Base-by-base conservation (phyloP, 2,329 filamentous ascomycete genomes). In the Parastagonospora avenae region DNA sequence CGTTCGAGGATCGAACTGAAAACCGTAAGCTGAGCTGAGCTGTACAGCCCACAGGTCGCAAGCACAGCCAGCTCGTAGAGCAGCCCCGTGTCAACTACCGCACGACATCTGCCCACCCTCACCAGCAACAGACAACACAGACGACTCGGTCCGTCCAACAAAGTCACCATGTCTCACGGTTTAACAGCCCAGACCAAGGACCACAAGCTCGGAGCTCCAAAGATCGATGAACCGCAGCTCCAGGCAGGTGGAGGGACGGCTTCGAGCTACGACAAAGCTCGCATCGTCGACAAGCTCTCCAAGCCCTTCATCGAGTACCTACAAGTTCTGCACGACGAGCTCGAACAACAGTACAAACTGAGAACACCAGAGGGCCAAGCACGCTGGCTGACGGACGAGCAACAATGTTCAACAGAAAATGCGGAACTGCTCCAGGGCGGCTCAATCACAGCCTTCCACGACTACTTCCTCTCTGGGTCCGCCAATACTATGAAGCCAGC, bases 381-480 rank as follows among this genome's bases (percentile, higher is more conserved):
- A 4, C 59, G 62, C 42, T 74, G 71, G 71, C 52, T 73, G 31
- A 52, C 52, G 1, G 64, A 70, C 19, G 67, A 72, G 55, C 70
- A 73, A 46, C 57, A 68, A 42, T 60, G 54, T 37, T 50, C 60
- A 0, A 52, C 30, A 4, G 41, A 53, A 9, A 66, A 72, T 35
- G 58, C 58, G 1, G 58, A 67, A 30, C 44, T 63, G 32, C 59
- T 73, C 12, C 50, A 63, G 28, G 65, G 68, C 42, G 68, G 66
- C 31, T 69, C 70, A 11, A 67, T 72, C 46, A 55, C 63, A 1
- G 57, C 64, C 33, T 73, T 74, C 30, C 65, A 60, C 30, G 68
- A 73, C 39, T 81, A 81, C 56, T 79, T 83, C 73, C 72, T 73
- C 42, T 78, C 74, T 28, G 67, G 74, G 15, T 68, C 73, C 11